Percentiles rank a stretch among this genome's conserved stretches.
phyloP scores from a whole-genome alignment of 140 eudicot species.

The Bidens hawaiensis region DNA sequence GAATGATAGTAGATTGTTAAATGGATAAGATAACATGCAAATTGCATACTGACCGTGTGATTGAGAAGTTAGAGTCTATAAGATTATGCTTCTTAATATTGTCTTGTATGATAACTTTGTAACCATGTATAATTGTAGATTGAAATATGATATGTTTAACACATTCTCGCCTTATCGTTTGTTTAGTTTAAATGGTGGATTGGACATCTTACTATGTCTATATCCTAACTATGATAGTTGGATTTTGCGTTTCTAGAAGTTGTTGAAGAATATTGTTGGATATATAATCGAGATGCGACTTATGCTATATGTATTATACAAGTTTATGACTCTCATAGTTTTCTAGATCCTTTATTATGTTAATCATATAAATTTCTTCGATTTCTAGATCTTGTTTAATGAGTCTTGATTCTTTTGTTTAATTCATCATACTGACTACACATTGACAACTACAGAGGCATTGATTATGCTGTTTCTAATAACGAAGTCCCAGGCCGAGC shows the following conservation, averaged over 20 bases:
- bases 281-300: constrained; percentile 4
- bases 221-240: background rate
- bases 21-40: no score
- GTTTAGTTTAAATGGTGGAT: background rate
- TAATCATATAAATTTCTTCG: background rate
- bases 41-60: no score
- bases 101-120: background rate
- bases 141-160: background rate
- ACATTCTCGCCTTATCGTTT: background rate
- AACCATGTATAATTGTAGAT: background rate
- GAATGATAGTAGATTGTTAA: no score
- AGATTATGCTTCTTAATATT: no score
- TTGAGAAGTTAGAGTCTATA: no score
- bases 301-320: background rate
- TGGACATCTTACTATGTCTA: background rate
- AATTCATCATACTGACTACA: constrained; percentile 10
- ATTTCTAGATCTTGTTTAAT: background rate
- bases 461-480: constrained; percentile 62
- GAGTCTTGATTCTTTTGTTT: background rate
- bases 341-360: background rate
- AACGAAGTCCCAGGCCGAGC: constrained; percentile 42
- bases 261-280: background rate
- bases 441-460: constrained; percentile 44
- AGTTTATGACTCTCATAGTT: background rate
- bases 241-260: background rate